Conservation (phyloP, 495 filamentous ascomycete species). For the Penicillium goetzii region DNA sequence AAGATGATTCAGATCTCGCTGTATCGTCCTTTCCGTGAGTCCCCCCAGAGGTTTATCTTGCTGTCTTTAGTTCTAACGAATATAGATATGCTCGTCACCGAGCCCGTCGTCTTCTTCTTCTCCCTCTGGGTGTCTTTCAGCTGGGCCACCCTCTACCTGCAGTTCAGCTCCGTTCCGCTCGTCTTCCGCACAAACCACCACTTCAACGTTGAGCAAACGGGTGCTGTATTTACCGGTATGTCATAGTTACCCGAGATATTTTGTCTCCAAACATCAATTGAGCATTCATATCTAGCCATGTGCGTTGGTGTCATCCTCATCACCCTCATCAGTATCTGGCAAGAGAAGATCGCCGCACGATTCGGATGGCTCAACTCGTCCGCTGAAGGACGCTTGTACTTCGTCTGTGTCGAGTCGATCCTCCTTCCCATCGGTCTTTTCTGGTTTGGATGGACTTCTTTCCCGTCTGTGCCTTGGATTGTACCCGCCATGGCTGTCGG, state of each 20-base stretch:
- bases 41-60: not conserved
- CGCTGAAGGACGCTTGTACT: slow-evolving; percentile 82
- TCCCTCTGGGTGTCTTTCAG: slow-evolving; percentile 88
- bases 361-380: slow-evolving; percentile 53
- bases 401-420: slow-evolving; percentile 72
- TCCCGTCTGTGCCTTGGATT: slow-evolving; percentile 72
- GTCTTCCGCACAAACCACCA: slow-evolving; percentile 72
- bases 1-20: slow-evolving; percentile 76
- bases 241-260: not conserved
- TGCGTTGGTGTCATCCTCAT: slow-evolving; percentile 68
- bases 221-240: slow-evolving; percentile 69
- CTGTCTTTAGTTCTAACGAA: slow-evolving; percentile 1
- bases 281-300: slow-evolving; percentile 53
- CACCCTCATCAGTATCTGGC: slow-evolving; percentile 74
- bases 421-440: slow-evolving; percentile 78
- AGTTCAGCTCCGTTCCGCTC: slow-evolving; percentile 76
- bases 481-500: slow-evolving; percentile 71
- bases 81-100: slow-evolving; percentile 76
- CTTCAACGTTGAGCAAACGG: slow-evolving; percentile 69
- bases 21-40: slow-evolving; percentile 74
- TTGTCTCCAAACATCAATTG: not conserved
- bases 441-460: slow-evolving; percentile 79
- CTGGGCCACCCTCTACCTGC: slow-evolving; percentile 89
- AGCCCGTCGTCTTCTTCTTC: slow-evolving; percentile 95
- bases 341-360: slow-evolving; percentile 57